These are phyloP conservation scores for Podaxis sp. DNA, from an alignment of 768 basidiomycete species.

Conservation along the genomic window DNA sequence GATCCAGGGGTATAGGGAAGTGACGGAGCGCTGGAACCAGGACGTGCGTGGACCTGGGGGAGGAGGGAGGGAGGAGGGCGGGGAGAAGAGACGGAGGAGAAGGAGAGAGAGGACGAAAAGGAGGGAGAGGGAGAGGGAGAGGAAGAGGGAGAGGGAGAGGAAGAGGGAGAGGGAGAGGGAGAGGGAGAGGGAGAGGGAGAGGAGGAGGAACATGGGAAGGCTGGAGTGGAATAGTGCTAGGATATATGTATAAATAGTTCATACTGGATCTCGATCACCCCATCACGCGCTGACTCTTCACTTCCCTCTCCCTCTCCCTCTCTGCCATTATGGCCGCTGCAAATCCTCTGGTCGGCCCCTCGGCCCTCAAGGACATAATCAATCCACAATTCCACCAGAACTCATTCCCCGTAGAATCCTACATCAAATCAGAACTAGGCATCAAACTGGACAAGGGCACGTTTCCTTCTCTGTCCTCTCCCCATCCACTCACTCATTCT, in stretches of 20 bases:
- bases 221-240: neutral
- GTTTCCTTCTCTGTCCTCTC: slow-evolving; percentile 14
- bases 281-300: neutral
- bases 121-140: neutral
- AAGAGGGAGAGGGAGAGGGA: neutral
- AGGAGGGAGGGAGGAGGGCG: slow-evolving; percentile 19
- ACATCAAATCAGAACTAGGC: slow-evolving; percentile 76
- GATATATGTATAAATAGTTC: neutral
- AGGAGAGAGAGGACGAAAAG: neutral
- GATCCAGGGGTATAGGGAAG: slow-evolving; percentile 38
- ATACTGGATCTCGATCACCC: neutral
- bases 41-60: slow-evolving; percentile 26
- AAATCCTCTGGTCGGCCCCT: slow-evolving; percentile 54
- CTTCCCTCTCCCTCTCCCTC: neutral
- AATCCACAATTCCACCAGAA: slow-evolving; percentile 94
- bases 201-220: slow-evolving; percentile 3
- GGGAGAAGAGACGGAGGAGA: neutral
- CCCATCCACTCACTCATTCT: neutral
- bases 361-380: slow-evolving; percentile 63
- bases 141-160: neutral
- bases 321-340: slow-evolving; percentile 30
- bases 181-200: neutral
- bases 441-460: slow-evolving; percentile 90
- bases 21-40: slow-evolving; percentile 27
- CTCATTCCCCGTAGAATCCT: slow-evolving; percentile 76